phyloP scores from a whole-genome alignment of 208 protist genomes.

The Acanthamoeba lenticulata region DNA sequence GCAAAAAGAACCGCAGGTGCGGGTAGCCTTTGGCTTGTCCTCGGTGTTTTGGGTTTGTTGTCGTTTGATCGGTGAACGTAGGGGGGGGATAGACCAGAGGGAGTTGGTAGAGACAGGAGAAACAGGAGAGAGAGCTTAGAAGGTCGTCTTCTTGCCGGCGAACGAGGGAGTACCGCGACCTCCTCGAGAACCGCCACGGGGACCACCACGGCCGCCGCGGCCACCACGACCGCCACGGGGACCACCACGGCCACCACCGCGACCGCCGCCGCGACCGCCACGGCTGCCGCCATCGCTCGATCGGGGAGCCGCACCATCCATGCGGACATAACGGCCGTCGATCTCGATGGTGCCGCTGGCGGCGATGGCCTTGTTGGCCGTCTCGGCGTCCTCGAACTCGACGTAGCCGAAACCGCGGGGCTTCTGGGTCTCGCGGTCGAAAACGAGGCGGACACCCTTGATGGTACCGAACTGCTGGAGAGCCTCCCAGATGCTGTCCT shows the following conservation, averaged over 20 bases:
- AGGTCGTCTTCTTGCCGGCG: constrained; percentile 57
- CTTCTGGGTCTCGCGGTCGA: constrained; percentile 33
- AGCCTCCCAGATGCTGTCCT: constrained; percentile 44
- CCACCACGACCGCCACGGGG: neutral
- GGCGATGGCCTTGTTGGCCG: constrained; percentile 25
- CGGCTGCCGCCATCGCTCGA: neutral
- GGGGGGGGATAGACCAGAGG: neutral
- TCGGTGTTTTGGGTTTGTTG: too few relatives aligned
- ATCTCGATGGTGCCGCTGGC: neutral
- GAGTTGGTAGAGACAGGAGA: too few relatives aligned
- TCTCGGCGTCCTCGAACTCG: neutral
- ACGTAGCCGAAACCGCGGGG: constrained; percentile 42
- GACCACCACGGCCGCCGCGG: neutral
- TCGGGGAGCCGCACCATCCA: neutral
- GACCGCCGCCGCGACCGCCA: neutral
- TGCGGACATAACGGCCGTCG: neutral
- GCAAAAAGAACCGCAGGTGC: too few relatives aligned
- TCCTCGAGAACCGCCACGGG: neutral
- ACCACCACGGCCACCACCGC: neutral
- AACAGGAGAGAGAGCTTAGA: constrained; percentile 52
- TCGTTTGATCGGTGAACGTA: too few relatives aligned
- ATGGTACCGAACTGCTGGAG: constrained; percentile 18
- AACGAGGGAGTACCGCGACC: neutral
- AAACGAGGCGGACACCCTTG: constrained; percentile 28
- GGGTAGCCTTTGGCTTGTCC: too few relatives aligned